Evolutionary conservation across 306 rosid species (phyloP).

Genomic region (Cucumis sativus): DNA sequence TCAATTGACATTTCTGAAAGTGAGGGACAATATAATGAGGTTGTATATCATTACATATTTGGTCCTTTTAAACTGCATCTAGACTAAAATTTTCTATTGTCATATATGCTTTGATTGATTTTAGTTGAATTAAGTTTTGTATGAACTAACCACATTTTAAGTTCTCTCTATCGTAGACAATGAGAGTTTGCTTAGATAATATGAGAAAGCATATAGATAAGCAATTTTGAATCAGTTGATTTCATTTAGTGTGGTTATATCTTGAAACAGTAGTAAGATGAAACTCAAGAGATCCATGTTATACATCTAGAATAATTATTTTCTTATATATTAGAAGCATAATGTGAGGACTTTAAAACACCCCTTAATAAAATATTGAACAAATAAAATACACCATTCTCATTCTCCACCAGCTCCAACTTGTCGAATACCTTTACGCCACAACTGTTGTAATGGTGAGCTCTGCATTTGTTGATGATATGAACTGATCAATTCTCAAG

Average conservation of each 20-base stretch:
- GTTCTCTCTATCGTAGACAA: background rate
- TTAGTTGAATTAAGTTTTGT: background rate
- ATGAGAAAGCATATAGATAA: background rate
- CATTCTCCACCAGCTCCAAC: background rate
- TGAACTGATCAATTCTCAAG: background rate
- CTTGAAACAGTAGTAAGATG: background rate
- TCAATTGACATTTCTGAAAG: background rate
- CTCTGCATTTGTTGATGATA: background rate
- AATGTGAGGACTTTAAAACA: background rate
- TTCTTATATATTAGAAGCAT: background rate
- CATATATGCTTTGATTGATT: background rate
- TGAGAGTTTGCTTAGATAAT: background rate
- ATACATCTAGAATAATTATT: background rate
- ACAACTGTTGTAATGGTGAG: background rate
- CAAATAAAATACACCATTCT: conserved; percentile 6
- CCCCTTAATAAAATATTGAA: background rate
- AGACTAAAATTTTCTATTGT: background rate
- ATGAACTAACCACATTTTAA: background rate
- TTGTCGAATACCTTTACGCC: background rate
- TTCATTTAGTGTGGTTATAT: background rate
- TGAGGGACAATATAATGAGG: background rate
- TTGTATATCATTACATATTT: background rate
- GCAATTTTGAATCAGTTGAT: background rate
- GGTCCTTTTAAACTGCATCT: background rate
- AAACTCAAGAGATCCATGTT: background rate